Conservation (phyloP, 2,329 filamentous ascomycete species). For the Botryotinia convoluta region DNA sequence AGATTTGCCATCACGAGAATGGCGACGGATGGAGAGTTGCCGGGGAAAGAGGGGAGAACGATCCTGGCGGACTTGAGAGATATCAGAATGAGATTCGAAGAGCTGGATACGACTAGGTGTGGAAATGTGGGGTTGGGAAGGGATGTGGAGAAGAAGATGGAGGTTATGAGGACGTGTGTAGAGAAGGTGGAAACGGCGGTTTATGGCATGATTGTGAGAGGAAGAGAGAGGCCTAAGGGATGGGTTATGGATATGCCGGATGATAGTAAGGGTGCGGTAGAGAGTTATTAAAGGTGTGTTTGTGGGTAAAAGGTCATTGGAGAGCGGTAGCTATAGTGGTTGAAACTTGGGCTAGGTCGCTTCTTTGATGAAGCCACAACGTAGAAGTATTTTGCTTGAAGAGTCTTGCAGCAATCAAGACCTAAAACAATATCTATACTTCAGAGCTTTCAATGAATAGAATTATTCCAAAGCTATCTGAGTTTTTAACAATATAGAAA, state of each 20-base stretch:
- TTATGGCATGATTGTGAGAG: conserved; percentile 83
- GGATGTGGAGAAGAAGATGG: conserved; percentile 75
- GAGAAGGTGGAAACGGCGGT: conserved; percentile 90
- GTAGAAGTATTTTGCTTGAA: neutral
- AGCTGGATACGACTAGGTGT: conserved; percentile 57
- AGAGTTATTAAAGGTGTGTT: conserved; percentile 32
- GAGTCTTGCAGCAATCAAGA: neutral
- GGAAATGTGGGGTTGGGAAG: conserved; percentile 51
- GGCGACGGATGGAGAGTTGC: conserved; percentile 58
- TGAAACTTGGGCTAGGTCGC: neutral
- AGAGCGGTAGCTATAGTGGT: neutral
- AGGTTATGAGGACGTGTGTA: conserved; percentile 83
- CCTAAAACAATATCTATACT: neutral
- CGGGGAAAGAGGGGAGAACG: conserved; percentile 48
- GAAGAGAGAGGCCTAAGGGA: conserved; percentile 83
- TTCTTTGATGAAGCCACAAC: neutral
- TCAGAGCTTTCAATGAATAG: neutral
- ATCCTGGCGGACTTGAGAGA: conserved; percentile 80
- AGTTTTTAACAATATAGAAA: too few species aligned
- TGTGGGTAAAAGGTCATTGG: neutral
- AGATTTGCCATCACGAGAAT: conserved; percentile 88
- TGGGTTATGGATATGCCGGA: conserved; percentile 76
- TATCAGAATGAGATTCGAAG: conserved; percentile 73
- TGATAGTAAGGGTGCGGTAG: conserved; percentile 31
- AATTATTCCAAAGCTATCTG: neutral